Evolutionary conservation across 2,329 filamentous ascomycete genomes (phyloP).

Genomic region (Penicillium sp.): DNA sequence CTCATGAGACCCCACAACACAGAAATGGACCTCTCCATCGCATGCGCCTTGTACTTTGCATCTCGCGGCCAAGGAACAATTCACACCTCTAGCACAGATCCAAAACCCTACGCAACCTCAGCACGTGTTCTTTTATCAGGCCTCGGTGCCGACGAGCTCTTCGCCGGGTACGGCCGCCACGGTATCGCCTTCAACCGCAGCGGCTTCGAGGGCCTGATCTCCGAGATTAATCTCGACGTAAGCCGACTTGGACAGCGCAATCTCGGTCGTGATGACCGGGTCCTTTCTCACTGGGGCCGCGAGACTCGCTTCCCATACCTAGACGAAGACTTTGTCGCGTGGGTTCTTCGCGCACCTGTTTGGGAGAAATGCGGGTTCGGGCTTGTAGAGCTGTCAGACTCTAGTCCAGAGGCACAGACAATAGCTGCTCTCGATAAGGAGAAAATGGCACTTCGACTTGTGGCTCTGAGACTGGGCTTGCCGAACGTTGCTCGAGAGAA

Average conservation of each 20-base stretch:
- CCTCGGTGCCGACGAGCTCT: conserved; percentile 90
- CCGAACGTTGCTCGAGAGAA: conserved; percentile 70
- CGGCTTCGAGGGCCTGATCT: conserved; percentile 66
- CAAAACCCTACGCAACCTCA: conserved; percentile 55
- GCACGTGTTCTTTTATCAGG: conserved; percentile 86
- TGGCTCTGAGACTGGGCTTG: conserved; percentile 72
- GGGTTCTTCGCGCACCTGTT: conserved; percentile 68
- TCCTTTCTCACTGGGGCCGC: conserved; percentile 80
- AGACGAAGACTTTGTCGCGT: conserved; percentile 78
- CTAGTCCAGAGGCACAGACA: conserved; percentile 10
- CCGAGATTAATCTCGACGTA: conserved; percentile 82
- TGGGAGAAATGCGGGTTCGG: conserved; percentile 87
- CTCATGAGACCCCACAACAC: conserved; percentile 93
- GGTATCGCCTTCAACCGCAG: conserved; percentile 65
- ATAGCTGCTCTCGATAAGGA: conserved; percentile 52
- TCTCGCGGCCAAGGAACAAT: conserved; percentile 63
- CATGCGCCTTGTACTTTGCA: conserved; percentile 89
- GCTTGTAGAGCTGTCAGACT: conserved; percentile 34
- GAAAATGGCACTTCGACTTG: conserved; percentile 72
- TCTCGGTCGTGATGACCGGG: conserved; percentile 85
- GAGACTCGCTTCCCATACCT: conserved; percentile 88
- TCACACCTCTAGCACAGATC: conserved; percentile 24
- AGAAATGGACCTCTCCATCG: conserved; percentile 97
- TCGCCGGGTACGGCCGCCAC: conserved; percentile 87
- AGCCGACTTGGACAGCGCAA: conserved; percentile 86